Evolutionary conservation across 495 filamentous ascomycete species (phyloP).

Genomic region (Penicillium steckii): DNA sequence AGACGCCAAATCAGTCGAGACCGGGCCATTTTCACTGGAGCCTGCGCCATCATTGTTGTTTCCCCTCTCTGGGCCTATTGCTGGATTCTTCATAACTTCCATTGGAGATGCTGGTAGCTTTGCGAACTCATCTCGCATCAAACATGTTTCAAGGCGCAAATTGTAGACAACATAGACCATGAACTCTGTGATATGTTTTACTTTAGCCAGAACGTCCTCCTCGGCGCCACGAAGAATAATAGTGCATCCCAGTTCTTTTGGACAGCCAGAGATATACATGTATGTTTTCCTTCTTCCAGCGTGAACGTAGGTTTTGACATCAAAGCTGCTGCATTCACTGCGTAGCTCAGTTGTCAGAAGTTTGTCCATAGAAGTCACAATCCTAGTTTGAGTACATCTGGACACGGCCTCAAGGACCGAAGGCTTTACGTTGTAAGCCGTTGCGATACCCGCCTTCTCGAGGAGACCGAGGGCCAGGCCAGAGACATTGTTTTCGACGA

Average conservation of each 20-base stretch:
- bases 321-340: constrained; percentile 81
- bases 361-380: constrained; percentile 95
- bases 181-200: constrained; percentile 96
- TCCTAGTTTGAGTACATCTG: constrained; percentile 82
- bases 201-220: constrained; percentile 62
- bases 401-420: constrained; percentile 95
- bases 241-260: constrained; percentile 92
- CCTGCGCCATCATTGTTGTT: background rate
- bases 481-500: constrained; percentile 88
- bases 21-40: background rate
- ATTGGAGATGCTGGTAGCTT: constrained; percentile 69
- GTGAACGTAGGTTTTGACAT: constrained; percentile 92
- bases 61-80: constrained; percentile 7
- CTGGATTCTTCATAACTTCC: constrained; percentile 22
- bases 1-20: constrained; percentile 1
- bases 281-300: constrained; percentile 85
- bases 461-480: constrained; percentile 87
- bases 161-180: constrained; percentile 99
- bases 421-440: constrained; percentile 92
- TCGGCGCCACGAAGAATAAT: constrained; percentile 88
- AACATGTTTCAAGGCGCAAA: constrained; percentile 88
- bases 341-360: constrained; percentile 77
- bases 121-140: constrained; percentile 95
- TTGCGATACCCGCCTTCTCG: constrained; percentile 82
- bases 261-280: constrained; percentile 89